A percentile compares a stretch with the other conserved stretches of the same genome.
Evolutionary conservation across 2,329 filamentous ascomycete species (phyloP).

Genomic region (Penicillium psychrosexuale): DNA sequence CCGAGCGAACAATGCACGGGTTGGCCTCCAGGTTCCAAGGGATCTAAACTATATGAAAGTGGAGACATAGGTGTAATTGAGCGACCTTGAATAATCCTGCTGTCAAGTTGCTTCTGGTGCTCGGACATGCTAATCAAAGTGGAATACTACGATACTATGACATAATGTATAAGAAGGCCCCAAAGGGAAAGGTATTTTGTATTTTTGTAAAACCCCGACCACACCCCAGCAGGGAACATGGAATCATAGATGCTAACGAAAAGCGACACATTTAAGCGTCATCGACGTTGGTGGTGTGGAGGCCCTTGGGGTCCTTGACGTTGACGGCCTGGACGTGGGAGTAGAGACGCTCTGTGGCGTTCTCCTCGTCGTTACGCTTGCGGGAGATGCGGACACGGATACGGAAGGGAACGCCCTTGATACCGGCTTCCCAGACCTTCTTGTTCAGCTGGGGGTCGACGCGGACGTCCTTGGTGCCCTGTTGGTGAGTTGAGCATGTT

Average conservation of each 20-base stretch:
- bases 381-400: slow-evolving; percentile 97
- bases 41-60: not conserved
- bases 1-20: not conserved
- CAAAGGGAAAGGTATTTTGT: slow-evolving; percentile 25
- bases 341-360: slow-evolving; percentile 99
- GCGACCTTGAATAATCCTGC: too few relatives aligned
- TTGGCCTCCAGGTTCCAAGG: not conserved
- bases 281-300: slow-evolving; percentile 84
- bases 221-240: slow-evolving; percentile 25
- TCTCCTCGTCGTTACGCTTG: slow-evolving; percentile 99
- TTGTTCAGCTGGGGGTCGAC: slow-evolving; percentile 99
- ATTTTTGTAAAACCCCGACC: slow-evolving; percentile 28
- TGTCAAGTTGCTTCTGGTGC: not conserved
- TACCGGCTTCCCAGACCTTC: slow-evolving; percentile 99
- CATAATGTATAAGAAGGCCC: slow-evolving; percentile 4
- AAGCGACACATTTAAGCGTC: slow-evolving; percentile 49
- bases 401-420: slow-evolving; percentile 98
- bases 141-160: not conserved
- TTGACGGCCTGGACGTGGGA: slow-evolving; percentile 99
- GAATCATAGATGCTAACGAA: slow-evolving; percentile 26
- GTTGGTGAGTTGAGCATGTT: slow-evolving; percentile 12
- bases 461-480: slow-evolving; percentile 97
- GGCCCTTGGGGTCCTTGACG: slow-evolving; percentile 98
- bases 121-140: not conserved
- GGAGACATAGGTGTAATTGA: not conserved